Conservation (phyloP, 2,329 filamentous ascomycete species). For the Trichophaea hybrida region DNA sequence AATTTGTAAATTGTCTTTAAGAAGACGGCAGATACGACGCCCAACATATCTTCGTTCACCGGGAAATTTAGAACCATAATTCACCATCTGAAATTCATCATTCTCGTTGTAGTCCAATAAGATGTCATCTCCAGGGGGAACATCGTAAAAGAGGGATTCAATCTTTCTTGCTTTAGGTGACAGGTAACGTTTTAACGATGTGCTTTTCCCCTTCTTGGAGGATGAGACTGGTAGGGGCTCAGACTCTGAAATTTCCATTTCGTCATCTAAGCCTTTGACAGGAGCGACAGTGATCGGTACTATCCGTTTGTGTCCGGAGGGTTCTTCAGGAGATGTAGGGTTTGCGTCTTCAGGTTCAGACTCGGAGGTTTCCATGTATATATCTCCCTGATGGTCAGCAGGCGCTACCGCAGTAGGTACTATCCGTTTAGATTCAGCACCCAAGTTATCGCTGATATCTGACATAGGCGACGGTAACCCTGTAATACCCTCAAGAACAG, state of each 20-base stretch:
- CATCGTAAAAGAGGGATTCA: constrained; percentile 7
- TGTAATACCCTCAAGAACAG: too few relatives aligned
- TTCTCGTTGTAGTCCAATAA: not conserved
- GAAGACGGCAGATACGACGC: constrained; percentile 15
- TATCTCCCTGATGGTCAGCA: not conserved
- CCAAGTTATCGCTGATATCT: not conserved
- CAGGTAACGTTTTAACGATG: not conserved
- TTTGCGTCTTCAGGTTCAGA: not conserved
- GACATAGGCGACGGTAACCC: not conserved
- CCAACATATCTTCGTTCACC: constrained; percentile 13
- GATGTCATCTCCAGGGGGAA: not conserved
- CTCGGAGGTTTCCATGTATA: not conserved
- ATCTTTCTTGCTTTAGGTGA: not conserved
- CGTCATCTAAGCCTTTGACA: not conserved
- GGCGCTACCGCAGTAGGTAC: not conserved
- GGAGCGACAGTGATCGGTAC: not conserved
- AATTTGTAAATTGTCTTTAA: constrained; percentile 1
- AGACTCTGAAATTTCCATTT: not conserved
- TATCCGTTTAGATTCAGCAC: not conserved
- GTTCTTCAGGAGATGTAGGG: not conserved
- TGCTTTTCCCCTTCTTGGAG: not conserved
- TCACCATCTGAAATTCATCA: not conserved
- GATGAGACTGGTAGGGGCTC: not conserved
- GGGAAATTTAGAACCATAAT: not conserved
- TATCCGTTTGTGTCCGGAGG: not conserved